Evolutionary conservation across 2,329 filamentous ascomycete species (phyloP).

Genomic region (Colletotrichum navitas): DNA sequence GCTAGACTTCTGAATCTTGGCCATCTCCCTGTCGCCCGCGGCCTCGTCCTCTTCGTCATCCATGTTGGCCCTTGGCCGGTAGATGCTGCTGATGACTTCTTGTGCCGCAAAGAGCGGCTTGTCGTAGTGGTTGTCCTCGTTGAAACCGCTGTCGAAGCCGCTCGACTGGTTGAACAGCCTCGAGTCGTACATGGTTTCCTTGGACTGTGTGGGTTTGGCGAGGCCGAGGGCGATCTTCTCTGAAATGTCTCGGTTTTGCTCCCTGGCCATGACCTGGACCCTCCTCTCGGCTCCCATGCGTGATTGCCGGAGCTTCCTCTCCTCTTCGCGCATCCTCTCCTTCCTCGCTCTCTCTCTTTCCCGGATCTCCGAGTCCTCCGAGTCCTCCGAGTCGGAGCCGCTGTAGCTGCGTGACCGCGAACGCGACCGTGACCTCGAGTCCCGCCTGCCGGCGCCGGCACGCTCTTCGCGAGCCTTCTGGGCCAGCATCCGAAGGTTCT

Average conservation of each 20-base stretch:
- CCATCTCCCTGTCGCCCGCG: constrained; percentile 84
- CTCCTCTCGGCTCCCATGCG: constrained; percentile 95
- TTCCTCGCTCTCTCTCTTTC: constrained; percentile 83
- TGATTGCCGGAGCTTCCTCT: constrained; percentile 91
- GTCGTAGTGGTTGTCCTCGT: constrained; percentile 97
- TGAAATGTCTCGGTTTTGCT: constrained; percentile 96
- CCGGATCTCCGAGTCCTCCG: constrained; percentile 77
- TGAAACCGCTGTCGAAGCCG: constrained; percentile 92
- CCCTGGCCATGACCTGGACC: constrained; percentile 91
- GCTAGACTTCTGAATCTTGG: constrained; percentile 86
- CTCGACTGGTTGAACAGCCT: constrained; percentile 93
- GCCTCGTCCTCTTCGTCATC: constrained; percentile 84
- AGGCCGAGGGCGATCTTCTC: constrained; percentile 96
- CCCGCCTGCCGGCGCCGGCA: constrained; percentile 63
- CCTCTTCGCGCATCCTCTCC: constrained; percentile 84
- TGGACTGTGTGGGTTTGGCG: constrained; percentile 92
- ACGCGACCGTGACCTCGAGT: constrained; percentile 52
- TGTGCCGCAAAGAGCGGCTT: constrained; percentile 97
- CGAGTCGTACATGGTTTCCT: constrained; percentile 97
- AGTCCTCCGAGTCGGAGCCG: constrained; percentile 62
- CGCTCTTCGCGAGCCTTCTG: constrained; percentile 92
- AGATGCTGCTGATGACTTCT: constrained; percentile 94
- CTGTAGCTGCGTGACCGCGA: constrained; percentile 65
- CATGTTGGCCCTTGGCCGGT: constrained; percentile 81
- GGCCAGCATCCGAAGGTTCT: constrained; percentile 86